Conservation (phyloP, 1,284 basidiomycete genomes). For the Cryptococcus neoformans region DNA sequence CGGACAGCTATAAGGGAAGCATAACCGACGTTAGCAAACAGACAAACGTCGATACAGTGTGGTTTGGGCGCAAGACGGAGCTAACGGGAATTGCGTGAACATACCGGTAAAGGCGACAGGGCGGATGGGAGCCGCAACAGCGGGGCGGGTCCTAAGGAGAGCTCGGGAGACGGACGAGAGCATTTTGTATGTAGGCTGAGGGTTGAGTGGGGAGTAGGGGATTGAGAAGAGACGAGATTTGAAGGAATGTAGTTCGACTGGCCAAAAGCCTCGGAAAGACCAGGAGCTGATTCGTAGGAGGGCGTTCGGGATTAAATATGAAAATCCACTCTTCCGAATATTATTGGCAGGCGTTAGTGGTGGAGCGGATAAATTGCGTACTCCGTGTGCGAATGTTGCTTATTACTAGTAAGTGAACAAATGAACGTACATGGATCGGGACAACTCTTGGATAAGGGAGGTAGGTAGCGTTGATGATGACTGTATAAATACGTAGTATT, state of each 20-base stretch:
- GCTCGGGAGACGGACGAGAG: constrained; percentile 33
- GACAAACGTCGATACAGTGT: neutral
- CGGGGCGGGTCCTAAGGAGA: constrained; percentile 33
- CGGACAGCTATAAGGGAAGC: constrained; percentile 27
- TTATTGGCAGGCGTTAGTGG: neutral
- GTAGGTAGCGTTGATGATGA: too few species aligned
- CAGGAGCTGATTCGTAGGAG: constrained; percentile 2
- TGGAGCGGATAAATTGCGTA: too few species aligned
- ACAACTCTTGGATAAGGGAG: too few species aligned
- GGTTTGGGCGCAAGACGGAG: neutral
- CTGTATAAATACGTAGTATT: too few species aligned
- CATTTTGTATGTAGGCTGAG: constrained; percentile 17
- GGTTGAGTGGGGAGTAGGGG: constrained; percentile 3
- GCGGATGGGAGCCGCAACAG: constrained; percentile 22
- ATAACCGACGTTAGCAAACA: neutral
- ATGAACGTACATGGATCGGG: too few species aligned
- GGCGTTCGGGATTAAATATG: neutral
- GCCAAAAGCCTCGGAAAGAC: constrained; percentile 1
- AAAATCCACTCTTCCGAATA: neutral
- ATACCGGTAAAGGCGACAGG: constrained; percentile 38
- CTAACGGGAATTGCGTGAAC: constrained; percentile 6
- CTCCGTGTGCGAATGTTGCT: too few species aligned
- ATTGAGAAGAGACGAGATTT: neutral
- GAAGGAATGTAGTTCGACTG: neutral
- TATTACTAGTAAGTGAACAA: too few species aligned